These are phyloP conservation scores for Magnolia sinica DNA, from an alignment of 164 flowering plant genomes.

Conservation along the genomic window DNA sequence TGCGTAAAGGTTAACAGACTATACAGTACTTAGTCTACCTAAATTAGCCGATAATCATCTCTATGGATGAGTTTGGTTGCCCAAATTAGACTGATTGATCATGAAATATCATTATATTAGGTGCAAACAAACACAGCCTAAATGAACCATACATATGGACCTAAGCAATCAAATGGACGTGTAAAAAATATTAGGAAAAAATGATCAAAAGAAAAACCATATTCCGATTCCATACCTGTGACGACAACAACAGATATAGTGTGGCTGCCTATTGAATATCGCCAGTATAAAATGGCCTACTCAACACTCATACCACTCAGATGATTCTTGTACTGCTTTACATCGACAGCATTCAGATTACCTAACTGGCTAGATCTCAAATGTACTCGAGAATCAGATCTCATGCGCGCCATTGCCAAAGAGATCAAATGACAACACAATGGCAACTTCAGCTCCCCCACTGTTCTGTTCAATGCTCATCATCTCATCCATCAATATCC, in stretches of 20 bases:
- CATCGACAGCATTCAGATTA: conserved; percentile 20
- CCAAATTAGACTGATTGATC: no score
- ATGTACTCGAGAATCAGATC: conserved; percentile 19
- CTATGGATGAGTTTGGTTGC: neutral
- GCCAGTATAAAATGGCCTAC: conserved; percentile 3
- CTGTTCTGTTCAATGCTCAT: conserved; percentile 23
- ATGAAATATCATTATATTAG: no score
- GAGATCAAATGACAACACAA: conserved; percentile 28
- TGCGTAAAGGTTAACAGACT: neutral
- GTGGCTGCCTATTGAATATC: conserved; percentile 6
- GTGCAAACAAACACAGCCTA: no score
- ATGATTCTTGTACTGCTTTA: conserved; percentile 7
- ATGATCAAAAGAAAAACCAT: no score
- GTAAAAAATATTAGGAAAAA: no score
- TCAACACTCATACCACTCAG: conserved; percentile 5
- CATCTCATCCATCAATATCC: conserved; percentile 19
- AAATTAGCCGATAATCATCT: neutral
- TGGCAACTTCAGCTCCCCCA: conserved; percentile 32
- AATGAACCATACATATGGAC: no score
- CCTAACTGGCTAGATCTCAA: conserved; percentile 22
- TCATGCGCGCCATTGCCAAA: conserved; percentile 14
- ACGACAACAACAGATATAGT: conserved; percentile 8
- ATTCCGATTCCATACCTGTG: conserved; percentile 10
- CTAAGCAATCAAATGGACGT: no score
- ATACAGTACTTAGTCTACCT: neutral